These are phyloP conservation scores for Clarireedia sp. DNA, from an alignment of 2,329 filamentous ascomycete genomes.

Conservation along the genomic window DNA sequence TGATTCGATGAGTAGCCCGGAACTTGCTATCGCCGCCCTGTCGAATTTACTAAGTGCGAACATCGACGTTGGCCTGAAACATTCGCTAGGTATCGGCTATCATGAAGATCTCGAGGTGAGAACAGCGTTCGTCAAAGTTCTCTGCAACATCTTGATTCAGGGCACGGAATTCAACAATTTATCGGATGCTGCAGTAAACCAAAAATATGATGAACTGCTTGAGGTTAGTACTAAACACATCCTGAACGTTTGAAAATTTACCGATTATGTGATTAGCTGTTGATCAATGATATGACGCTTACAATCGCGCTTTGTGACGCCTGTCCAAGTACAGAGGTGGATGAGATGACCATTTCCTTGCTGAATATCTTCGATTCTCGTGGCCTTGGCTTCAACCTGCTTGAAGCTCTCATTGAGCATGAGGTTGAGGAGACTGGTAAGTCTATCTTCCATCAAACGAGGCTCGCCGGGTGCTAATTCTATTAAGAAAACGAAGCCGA, in stretches of 20 bases:
- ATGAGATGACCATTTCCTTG: constrained; percentile 60
- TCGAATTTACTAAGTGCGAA: constrained; percentile 64
- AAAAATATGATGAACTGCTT: constrained; percentile 60
- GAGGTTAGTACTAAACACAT: constrained; percentile 35
- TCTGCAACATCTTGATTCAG: constrained; percentile 64
- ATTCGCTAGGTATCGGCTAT: constrained; percentile 62
- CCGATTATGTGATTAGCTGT: constrained; percentile 35
- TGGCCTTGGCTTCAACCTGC: constrained; percentile 52
- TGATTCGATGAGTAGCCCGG: constrained; percentile 47
- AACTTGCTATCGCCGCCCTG: constrained; percentile 58
- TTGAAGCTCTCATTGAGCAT: constrained; percentile 60
- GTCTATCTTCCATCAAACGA: constrained; percentile 12
- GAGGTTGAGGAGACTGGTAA: constrained; percentile 59
- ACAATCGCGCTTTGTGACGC: constrained; percentile 56
- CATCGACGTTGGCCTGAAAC: constrained; percentile 63
- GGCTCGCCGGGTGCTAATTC: constrained; percentile 4
- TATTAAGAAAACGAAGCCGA: constrained; percentile 56
- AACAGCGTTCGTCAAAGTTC: constrained; percentile 61
- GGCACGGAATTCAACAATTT: constrained; percentile 64
- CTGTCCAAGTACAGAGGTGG: constrained; percentile 60
- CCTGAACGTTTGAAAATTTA: constrained; percentile 2
- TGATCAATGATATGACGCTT: constrained; percentile 55
- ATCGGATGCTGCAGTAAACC: constrained; percentile 58
- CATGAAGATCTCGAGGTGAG: constrained; percentile 63
- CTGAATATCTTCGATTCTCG: constrained; percentile 63